Percentiles rank a stretch among this genome's conserved stretches.
Evolutionary conservation across 768 basidiomycete species (phyloP).

Genomic region (Pulveroboletus frians): DNA sequence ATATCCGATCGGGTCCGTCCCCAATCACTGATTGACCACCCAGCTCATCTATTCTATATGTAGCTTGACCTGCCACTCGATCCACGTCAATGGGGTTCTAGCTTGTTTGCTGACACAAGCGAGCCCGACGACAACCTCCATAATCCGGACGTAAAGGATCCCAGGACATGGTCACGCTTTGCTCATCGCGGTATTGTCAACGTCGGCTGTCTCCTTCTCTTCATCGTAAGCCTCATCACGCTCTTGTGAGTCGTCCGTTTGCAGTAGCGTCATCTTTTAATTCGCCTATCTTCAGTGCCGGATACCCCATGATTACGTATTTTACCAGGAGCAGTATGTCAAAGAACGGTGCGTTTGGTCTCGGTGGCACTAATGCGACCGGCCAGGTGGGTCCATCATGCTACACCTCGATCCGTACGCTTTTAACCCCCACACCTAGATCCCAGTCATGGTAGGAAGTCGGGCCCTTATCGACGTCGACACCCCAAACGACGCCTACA

Average conservation of each 20-base stretch:
- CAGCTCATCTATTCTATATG: neutral
- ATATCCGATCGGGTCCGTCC: constrained; percentile 41
- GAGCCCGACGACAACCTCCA: constrained; percentile 74
- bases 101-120: constrained; percentile 46
- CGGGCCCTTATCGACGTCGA: constrained; percentile 55
- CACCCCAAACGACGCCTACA: constrained; percentile 53
- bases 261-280: neutral
- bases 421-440: constrained; percentile 21
- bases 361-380: constrained; percentile 70
- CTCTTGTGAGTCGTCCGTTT: constrained; percentile 50
- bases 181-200: constrained; percentile 65
- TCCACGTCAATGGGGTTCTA: constrained; percentile 61
- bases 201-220: constrained; percentile 59
- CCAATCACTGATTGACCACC: neutral
- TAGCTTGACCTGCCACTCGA: constrained; percentile 66
- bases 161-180: constrained; percentile 37
- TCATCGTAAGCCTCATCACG: constrained; percentile 43
- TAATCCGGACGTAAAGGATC: constrained; percentile 46
- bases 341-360: constrained; percentile 44
- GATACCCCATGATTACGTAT: constrained; percentile 40
- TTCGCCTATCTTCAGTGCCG: constrained; percentile 28
- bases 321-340: constrained; percentile 28
- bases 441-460: constrained; percentile 55
- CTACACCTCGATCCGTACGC: neutral
- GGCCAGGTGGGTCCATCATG: constrained; percentile 50